phyloP scores from a whole-genome alignment of 2,329 filamentous ascomycete species.

The Xylariales sp. region DNA sequence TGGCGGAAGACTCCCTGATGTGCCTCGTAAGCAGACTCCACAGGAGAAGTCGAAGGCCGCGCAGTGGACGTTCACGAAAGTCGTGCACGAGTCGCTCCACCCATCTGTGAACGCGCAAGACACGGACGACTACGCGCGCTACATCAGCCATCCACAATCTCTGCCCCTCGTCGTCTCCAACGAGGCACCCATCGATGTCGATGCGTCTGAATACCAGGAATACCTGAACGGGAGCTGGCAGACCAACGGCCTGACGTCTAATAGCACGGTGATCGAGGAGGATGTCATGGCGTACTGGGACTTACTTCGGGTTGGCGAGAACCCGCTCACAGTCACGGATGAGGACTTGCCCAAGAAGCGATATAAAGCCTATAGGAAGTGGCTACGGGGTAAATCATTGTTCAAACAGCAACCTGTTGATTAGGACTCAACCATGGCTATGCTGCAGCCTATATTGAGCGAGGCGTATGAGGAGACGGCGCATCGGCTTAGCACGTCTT shows the following conservation, averaged over 20 bases:
- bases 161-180: slow-evolving; percentile 76
- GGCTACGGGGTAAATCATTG: slow-evolving; percentile 89
- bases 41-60: slow-evolving; percentile 76
- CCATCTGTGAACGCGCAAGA: slow-evolving; percentile 75
- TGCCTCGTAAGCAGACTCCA: slow-evolving; percentile 49
- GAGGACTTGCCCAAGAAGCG: slow-evolving; percentile 88
- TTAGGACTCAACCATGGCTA: slow-evolving; percentile 31
- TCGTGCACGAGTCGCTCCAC: slow-evolving; percentile 80
- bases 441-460: slow-evolving; percentile 12
- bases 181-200: slow-evolving; percentile 56
- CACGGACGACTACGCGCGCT: slow-evolving; percentile 80
- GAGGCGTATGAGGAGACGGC: slow-evolving; percentile 14
- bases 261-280: slow-evolving; percentile 42
- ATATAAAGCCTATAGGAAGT: slow-evolving; percentile 94
- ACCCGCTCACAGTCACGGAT: slow-evolving; percentile 80
- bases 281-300: slow-evolving; percentile 71
- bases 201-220: slow-evolving; percentile 66
- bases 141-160: slow-evolving; percentile 83
- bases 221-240: slow-evolving; percentile 70
- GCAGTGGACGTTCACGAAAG: slow-evolving; percentile 83
- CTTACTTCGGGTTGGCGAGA: slow-evolving; percentile 70
- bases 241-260: slow-evolving; percentile 48
- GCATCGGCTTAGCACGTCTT: neutral
- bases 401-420: slow-evolving; percentile 82
- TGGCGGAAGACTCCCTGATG: slow-evolving; percentile 6